Percentiles rank a stretch among this genome's conserved stretches.
These are phyloP conservation scores for Stramenopiles sp. DNA, from an alignment of 352 stramenopile species.

Conservation along the genomic window DNA sequence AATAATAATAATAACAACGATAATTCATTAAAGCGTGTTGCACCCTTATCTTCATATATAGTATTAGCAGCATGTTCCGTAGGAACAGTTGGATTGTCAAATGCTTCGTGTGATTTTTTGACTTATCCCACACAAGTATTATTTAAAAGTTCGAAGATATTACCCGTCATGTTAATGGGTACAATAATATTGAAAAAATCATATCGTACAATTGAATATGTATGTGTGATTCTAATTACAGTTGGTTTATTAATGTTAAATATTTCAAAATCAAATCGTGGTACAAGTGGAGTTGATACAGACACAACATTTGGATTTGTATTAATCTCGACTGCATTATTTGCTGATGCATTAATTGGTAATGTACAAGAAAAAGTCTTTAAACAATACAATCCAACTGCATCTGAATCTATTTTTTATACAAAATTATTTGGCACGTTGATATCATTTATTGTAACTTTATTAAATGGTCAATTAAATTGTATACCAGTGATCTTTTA, in stretches of 20 bases:
- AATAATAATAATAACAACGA: no score
- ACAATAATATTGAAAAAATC: background rate
- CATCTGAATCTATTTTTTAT: background rate
- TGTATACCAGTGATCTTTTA: background rate
- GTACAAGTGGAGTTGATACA: background rate
- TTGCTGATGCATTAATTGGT: background rate
- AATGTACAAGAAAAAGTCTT: background rate
- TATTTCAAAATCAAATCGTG: background rate
- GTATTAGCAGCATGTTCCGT: background rate
- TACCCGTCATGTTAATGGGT: background rate
- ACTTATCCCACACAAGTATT: background rate
- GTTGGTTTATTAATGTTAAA: background rate
- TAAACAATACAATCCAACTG: background rate
- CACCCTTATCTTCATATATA: background rate
- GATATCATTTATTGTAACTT: background rate
- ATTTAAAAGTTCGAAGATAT: background rate
- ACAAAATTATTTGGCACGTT: background rate
- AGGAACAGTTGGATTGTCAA: background rate
- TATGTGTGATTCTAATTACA: background rate
- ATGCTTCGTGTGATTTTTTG: background rate
- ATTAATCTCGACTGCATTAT: background rate
- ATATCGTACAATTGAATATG: background rate
- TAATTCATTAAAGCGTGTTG: background rate
- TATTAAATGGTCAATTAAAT: background rate
- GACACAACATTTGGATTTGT: background rate